A percentile compares a stretch with the other conserved stretches of the same genome.
Evolutionary conservation across 352 stramenopile genomes (phyloP).

Genomic region (Pythium pyrilobum): DNA sequence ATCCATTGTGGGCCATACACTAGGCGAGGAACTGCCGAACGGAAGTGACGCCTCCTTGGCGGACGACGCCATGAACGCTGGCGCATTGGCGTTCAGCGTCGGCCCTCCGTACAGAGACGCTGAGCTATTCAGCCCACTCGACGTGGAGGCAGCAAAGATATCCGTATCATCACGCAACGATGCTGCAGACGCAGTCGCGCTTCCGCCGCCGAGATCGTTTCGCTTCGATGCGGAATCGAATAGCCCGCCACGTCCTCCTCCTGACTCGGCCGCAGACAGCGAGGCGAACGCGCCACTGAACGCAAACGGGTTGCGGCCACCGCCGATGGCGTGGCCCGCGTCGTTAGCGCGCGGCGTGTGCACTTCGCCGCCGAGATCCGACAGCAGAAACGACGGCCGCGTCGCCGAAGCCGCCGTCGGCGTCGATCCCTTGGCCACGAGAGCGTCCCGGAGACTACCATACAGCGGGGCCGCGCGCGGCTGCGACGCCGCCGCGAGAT

Average conservation of each 20-base stretch:
- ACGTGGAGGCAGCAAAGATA: conserved; percentile 3
- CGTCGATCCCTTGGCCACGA: not conserved
- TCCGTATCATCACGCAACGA: conserved; percentile 14
- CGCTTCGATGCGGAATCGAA: not conserved
- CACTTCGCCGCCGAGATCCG: conserved; percentile 55
- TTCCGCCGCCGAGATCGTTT: not conserved
- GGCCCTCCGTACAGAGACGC: conserved; percentile 7
- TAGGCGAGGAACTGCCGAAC: conserved; percentile 14
- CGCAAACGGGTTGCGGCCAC: conserved; percentile 21
- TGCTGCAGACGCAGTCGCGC: not conserved
- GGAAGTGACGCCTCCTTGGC: not conserved
- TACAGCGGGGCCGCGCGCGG: not conserved
- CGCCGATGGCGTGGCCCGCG: conserved; percentile 12
- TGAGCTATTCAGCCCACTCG: not conserved
- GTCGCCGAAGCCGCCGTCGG: not conserved
- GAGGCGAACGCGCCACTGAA: conserved; percentile 29
- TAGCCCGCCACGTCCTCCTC: not conserved
- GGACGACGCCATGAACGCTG: conserved; percentile 15
- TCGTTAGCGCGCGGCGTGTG: conserved; percentile 27
- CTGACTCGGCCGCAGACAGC: conserved; percentile 4
- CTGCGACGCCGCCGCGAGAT: not conserved
- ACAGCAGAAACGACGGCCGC: conserved; percentile 19
- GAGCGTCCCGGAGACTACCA: not conserved
- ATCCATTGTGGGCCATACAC: conserved; percentile 14
- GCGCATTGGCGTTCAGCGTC: conserved; percentile 17